Evolutionary conservation across 2,329 filamentous ascomycete genomes (phyloP), one percentile per base, ranked within the genome.

Genomic region (Parastagonospora nodorum): DNA sequence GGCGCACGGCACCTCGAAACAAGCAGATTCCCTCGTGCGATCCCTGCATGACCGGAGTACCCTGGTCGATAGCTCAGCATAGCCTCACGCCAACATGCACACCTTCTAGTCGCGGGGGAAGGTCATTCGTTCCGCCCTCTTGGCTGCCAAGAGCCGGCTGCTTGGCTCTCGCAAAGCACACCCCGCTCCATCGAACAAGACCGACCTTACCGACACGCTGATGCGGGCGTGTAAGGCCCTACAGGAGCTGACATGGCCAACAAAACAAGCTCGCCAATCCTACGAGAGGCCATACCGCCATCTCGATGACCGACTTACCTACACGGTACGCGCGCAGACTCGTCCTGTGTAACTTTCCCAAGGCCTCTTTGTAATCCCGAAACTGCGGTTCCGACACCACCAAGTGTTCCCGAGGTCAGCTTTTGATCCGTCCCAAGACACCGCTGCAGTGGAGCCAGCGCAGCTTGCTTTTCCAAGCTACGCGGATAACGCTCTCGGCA

Each of bases 21-120:
- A 45, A 32, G 32, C 19, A 10, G 28, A 36, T 46, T 55, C 32
- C 43, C 52, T 41, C 48, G 58, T 62, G 56, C 57, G 49, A 48
- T 40, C 38, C 58, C 44, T 57, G 55, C 45, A 38, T 46, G 43
- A 48, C 45, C 50, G 29, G 33, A 29, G n/a, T 19, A 49, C 40
- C 62, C 51, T 50, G 33, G 45, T 38, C 48, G 42, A 37, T 43
- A 15, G 42, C 43, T 29, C 48, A 58, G 53, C 68, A 69, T 66
- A 68, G 68, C 67, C 68, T 67, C 68, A 58, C 63, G 67, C 67
- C 66, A 52, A 60, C 60, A 66, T 62, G 64, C 64, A 64, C 15
- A 24, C 37, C 53, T 19, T 37, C 38, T 58, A 53, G 54, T 52
- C 51, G 46, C 42, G 45, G 35, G 43, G 45, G 51, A 42, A 37